Conservation (phyloP, 2,329 filamentous ascomycete species). For the Neocatenulostroma microsporum region DNA sequence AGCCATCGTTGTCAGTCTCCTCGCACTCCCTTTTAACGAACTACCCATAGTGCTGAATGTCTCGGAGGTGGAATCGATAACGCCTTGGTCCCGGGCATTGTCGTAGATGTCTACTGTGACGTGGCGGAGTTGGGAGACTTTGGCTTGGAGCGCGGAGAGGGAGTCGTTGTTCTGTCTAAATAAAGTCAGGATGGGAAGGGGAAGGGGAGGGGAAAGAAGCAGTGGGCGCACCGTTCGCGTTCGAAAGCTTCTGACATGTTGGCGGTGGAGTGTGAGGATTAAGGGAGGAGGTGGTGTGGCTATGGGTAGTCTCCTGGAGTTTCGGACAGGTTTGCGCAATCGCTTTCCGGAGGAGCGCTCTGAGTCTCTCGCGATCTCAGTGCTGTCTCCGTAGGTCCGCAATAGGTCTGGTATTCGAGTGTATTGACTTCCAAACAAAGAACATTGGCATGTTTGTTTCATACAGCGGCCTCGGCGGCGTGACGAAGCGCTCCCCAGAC, state of each 20-base stretch:
- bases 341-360: too few relatives aligned
- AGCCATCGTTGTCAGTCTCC: constrained; percentile 81
- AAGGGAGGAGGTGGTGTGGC: too few relatives aligned
- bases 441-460: too few relatives aligned
- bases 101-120: constrained; percentile 98
- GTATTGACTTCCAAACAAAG: too few relatives aligned
- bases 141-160: constrained; percentile 80
- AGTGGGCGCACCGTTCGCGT: constrained; percentile 47
- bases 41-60: constrained; percentile 84
- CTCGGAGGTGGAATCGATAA: constrained; percentile 82
- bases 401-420: too few relatives aligned
- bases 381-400: too few relatives aligned
- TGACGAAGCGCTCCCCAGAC: too few relatives aligned
- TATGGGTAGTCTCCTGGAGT: too few relatives aligned
- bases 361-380: too few relatives aligned
- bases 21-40: constrained; percentile 74
- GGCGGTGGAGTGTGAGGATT: constrained; percentile 6
- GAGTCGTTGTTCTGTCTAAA: constrained; percentile 83
- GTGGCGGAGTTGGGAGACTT: constrained; percentile 84
- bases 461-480: too few relatives aligned
- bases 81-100: constrained; percentile 77
- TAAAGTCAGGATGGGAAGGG: too few relatives aligned
- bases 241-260: constrained; percentile 52
- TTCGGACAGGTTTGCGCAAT: too few relatives aligned
- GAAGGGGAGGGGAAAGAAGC: constrained; percentile 4